phyloP scores from a whole-genome alignment of 164 flowering plant species.

The Berberis vulgaris region DNA sequence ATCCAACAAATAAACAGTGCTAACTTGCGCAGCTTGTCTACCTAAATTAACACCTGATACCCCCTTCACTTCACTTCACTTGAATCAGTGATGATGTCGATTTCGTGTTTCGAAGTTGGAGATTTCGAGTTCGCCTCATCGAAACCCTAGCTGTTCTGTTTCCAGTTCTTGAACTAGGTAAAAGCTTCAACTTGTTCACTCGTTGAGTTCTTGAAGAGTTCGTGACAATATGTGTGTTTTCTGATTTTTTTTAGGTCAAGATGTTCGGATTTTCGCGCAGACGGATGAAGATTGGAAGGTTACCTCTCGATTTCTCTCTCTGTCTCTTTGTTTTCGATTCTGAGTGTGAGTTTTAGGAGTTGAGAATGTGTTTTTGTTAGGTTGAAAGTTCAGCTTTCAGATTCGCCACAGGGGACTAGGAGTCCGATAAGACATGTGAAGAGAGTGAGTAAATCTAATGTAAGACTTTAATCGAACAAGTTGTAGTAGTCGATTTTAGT shows the following conservation, averaged over 20 bases:
- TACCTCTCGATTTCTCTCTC: conserved; percentile 1
- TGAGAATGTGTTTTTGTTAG: conserved; percentile 20
- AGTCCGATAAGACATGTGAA: conserved; percentile 72
- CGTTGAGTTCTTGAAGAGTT: too few species aligned
- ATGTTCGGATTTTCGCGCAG: conserved; percentile 67
- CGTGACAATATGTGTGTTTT: conserved; percentile 2
- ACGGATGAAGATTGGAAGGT: conserved; percentile 72
- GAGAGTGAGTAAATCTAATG: conserved; percentile 42
- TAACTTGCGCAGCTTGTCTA: too few species aligned
- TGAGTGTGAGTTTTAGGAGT: not conserved
- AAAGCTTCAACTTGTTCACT: too few species aligned
- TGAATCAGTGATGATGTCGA: too few species aligned
- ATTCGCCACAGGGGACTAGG: conserved; percentile 59
- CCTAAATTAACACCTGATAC: too few species aligned
- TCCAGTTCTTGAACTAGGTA: too few species aligned
- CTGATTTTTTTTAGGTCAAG: conserved; percentile 10
- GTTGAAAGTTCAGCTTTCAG: conserved; percentile 84
- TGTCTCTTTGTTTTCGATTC: not conserved
- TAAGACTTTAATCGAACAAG: conserved; percentile 20
- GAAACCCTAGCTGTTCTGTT: too few species aligned
- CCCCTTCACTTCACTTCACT: too few species aligned
- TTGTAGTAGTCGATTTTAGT: not conserved
- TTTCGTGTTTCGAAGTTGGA: too few species aligned
- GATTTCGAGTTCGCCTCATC: too few species aligned
- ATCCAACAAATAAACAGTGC: too few species aligned